Base-by-base conservation (phyloP, 1,284 basidiomycete species). In the Naganishia sp. region DNA sequence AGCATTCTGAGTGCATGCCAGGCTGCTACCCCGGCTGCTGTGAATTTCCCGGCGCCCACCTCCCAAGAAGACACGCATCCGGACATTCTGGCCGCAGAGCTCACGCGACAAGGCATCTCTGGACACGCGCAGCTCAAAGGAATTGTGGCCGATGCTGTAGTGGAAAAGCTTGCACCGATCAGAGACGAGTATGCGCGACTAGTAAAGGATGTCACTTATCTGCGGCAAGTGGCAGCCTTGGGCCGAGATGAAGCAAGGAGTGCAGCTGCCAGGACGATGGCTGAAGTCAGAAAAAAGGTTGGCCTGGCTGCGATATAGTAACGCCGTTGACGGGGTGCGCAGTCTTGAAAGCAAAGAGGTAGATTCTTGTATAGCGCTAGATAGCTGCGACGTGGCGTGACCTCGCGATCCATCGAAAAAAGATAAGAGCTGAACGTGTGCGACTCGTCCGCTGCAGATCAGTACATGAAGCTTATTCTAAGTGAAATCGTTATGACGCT, bases 101-200 rank as follows among this genome's bases (percentile, higher is more conserved):
- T 66, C 21, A 50, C 59, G 25, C 39, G 28, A 39, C 28, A 65
- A 28, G 67, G 67, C 6, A 64, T 69, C 16, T 52, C 60, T 2
- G 65, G 64, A 23, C 68, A 89, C 66, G 86, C 85, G 0, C 75
- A 84, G 25, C 79, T 96, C 67, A 97, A 98, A 80, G 78, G 73
- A 1, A 87, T 88, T 46, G 86, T 93, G 1, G 83, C 84, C 0
- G 90, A 90, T 3, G 88, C 87, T 0, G 82, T 96, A 0, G 86
- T 89, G 49, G 86, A 86, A 69, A 77, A 87, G 54, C 74, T 96
- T n/a, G 84, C 81, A 52, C 81, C 82, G 0, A 90, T 95, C 9
- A 83, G 92, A 49, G 81, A 76, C 0, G 87, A 90, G 75, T 90
- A 90, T 70, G 82, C 85, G 71, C 82, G 84, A 68, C 74, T 97